These are phyloP conservation scores for Solanum chmielewskii DNA, from an alignment of 257 asterid genomes.

Conservation along the genomic window DNA sequence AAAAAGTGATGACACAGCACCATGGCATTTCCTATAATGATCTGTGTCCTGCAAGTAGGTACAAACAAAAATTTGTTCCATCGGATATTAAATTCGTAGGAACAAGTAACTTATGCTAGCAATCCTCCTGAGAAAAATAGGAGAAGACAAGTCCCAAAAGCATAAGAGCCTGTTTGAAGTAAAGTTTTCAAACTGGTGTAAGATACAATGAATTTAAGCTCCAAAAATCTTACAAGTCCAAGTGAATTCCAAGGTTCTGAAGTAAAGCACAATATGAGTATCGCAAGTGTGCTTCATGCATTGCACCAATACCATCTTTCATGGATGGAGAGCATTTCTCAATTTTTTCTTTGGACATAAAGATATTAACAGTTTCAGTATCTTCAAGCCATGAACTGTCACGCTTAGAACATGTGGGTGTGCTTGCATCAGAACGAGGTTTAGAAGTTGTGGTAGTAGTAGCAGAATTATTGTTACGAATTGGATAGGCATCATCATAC, in stretches of 20 bases:
- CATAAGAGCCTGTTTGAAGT: background rate
- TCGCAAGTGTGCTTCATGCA: conserved; percentile 73
- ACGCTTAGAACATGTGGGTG: conserved; percentile 43
- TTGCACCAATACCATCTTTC: conserved; percentile 80
- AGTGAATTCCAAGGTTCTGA: conserved; percentile 75
- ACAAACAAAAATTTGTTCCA: background rate
- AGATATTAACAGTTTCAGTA: conserved; percentile 28
- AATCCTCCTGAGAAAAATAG: background rate
- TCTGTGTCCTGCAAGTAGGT: conserved; percentile 71
- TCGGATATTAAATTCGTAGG: background rate
- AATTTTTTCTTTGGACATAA: conserved; percentile 82
- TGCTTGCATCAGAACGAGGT: conserved; percentile 11
- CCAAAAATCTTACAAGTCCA: conserved; percentile 62
- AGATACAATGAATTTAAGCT: background rate
- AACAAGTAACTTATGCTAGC: background rate
- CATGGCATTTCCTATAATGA: conserved; percentile 90
- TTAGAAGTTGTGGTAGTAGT: background rate
- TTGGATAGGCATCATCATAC: conserved; percentile 12
- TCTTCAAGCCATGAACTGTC: conserved; percentile 66
- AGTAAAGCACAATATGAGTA: conserved; percentile 87
- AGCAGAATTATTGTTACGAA: conserved; percentile 10
- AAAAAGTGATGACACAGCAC: conserved; percentile 93
- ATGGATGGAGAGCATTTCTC: conserved; percentile 87
- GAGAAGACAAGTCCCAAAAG: background rate
- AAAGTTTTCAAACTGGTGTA: background rate